Evolutionary conservation across 495 filamentous ascomycete genomes (phyloP).

Genomic region (Bacidia rubella): DNA sequence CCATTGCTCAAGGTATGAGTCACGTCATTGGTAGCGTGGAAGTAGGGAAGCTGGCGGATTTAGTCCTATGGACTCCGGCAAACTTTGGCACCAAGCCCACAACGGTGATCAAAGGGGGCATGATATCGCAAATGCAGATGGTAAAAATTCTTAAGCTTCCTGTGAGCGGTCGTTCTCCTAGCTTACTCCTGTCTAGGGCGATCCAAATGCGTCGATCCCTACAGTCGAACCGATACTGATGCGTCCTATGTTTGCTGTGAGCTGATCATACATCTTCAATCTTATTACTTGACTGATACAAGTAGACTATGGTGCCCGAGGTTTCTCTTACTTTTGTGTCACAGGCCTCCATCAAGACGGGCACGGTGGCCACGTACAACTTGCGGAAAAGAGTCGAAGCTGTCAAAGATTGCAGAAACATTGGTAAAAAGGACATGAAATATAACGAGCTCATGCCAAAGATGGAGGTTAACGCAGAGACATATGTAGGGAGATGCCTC

Average conservation of each 20-base stretch:
- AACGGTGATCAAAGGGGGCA: slow-evolving; percentile 76
- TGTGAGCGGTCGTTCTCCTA: neutral
- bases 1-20: slow-evolving; percentile 82
- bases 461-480: slow-evolving; percentile 92
- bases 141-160: neutral
- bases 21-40: slow-evolving; percentile 84
- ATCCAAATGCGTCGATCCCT: slow-evolving; percentile 87
- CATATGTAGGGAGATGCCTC: slow-evolving; percentile 41
- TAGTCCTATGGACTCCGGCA: slow-evolving; percentile 78
- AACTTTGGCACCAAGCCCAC: slow-evolving; percentile 83
- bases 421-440: slow-evolving; percentile 90
- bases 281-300: neutral
- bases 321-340: slow-evolving; percentile 79
- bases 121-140: slow-evolving; percentile 82
- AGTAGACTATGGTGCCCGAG: slow-evolving; percentile 47
- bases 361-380: slow-evolving; percentile 53
- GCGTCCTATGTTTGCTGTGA: slow-evolving; percentile 72
- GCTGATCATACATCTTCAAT: slow-evolving; percentile 12
- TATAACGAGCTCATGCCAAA: slow-evolving; percentile 76
- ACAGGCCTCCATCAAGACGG: slow-evolving; percentile 49
- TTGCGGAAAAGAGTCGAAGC: slow-evolving; percentile 71
- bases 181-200: slow-evolving; percentile 43
- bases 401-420: slow-evolving; percentile 63
- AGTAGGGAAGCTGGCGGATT: slow-evolving; percentile 80
- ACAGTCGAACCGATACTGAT: slow-evolving; percentile 78